These are phyloP conservation scores for Nannizzia gypsea DNA, from an alignment of 2,329 filamentous ascomycete species.

Conservation along the genomic window DNA sequence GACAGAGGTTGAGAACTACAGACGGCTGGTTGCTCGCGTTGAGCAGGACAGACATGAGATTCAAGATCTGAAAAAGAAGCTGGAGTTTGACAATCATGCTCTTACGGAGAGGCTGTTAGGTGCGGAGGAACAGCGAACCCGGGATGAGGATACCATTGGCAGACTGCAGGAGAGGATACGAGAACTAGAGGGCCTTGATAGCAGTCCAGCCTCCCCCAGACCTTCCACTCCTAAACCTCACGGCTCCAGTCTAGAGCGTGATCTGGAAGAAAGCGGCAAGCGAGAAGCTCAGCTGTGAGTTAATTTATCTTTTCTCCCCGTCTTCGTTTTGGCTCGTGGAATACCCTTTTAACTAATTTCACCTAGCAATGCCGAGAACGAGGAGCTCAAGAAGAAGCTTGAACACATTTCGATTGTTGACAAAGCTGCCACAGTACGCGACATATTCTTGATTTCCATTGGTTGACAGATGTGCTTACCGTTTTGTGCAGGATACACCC, in stretches of 20 bases:
- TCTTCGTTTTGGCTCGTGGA: not conserved
- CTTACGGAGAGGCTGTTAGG: constrained; percentile 34
- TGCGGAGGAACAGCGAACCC: constrained; percentile 32
- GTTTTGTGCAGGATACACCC: not conserved
- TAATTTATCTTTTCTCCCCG: not conserved
- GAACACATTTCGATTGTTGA: constrained; percentile 23
- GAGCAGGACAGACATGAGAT: constrained; percentile 39
- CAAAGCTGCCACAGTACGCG: not conserved
- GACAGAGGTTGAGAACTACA: constrained; percentile 34
- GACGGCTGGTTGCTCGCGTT: constrained; percentile 35
- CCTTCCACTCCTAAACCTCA: constrained; percentile 30
- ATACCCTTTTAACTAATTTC: constrained; percentile 14
- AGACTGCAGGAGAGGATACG: constrained; percentile 33
- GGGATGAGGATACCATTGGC: constrained; percentile 32
- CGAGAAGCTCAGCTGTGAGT: constrained; percentile 31
- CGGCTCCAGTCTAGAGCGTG: constrained; percentile 29
- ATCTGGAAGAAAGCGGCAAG: constrained; percentile 31
- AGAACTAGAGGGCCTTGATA: constrained; percentile 32
- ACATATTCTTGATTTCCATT: not conserved
- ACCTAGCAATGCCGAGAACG: constrained; percentile 30
- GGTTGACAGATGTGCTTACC: not conserved
- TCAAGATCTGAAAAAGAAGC: constrained; percentile 37
- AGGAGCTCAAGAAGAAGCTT: constrained; percentile 24
- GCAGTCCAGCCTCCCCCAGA: constrained; percentile 29
- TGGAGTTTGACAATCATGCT: constrained; percentile 39